Percentiles rank a stretch among this genome's conserved stretches.
Evolutionary conservation across 139 green algal species (phyloP).

Genomic region (Coelastrella sp.): DNA sequence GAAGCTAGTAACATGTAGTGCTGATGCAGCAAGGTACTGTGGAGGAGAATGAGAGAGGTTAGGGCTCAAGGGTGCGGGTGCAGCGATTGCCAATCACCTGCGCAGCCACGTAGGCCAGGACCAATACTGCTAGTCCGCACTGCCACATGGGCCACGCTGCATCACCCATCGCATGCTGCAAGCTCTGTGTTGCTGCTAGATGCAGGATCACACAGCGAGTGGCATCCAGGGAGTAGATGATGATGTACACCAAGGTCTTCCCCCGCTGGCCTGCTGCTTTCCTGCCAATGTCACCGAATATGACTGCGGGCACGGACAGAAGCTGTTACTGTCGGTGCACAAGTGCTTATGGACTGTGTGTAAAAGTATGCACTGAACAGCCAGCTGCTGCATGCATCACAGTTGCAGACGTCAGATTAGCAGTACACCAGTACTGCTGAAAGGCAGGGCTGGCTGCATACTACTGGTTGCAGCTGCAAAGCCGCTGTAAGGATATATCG

Average conservation of each 20-base stretch:
- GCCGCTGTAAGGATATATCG: too few relatives aligned
- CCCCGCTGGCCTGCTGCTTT: slow-evolving; percentile 53
- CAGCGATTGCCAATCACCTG: slow-evolving; percentile 27
- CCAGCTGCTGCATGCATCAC: not conserved
- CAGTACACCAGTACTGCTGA: not conserved
- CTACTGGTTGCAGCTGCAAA: too few relatives aligned
- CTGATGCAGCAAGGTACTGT: too few relatives aligned
- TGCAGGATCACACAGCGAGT: slow-evolving; percentile 74
- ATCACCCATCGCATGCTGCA: slow-evolving; percentile 48
- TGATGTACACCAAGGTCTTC: slow-evolving; percentile 54
- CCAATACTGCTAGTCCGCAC: slow-evolving; percentile 57
- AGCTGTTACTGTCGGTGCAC: not conserved
- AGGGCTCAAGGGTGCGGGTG: too few relatives aligned
- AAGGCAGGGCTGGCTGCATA: not conserved
- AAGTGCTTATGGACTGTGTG: not conserved
- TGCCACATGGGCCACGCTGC: slow-evolving; percentile 53
- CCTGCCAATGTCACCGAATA: slow-evolving; percentile 67
- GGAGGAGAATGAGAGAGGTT: too few relatives aligned
- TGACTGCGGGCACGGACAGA: slow-evolving; percentile 32
- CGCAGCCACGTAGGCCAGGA: slow-evolving; percentile 24
- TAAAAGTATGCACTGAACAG: not conserved
- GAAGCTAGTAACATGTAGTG: too few relatives aligned
- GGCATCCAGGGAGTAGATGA: slow-evolving; percentile 68
- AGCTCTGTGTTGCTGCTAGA: slow-evolving; percentile 65
- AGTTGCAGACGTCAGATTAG: not conserved